Evolutionary conservation across 1,284 basidiomycete genomes (phyloP).

Genomic region (Malassezia psittaci): DNA sequence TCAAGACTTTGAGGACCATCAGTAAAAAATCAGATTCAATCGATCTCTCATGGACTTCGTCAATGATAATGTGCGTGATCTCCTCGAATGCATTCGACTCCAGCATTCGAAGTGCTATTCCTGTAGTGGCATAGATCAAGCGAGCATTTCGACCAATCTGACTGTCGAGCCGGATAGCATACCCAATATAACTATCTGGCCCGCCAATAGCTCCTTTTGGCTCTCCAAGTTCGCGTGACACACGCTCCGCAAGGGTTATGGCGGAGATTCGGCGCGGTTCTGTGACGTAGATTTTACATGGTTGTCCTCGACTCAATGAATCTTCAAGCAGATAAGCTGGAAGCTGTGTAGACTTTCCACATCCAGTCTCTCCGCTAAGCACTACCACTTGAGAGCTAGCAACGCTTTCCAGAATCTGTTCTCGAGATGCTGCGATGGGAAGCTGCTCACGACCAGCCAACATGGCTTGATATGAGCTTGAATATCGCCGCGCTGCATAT

Average conservation of each 20-base stretch:
- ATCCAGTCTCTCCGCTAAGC: conserved; percentile 93
- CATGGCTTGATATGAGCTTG: conserved; percentile 66
- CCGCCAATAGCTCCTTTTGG: conserved; percentile 69
- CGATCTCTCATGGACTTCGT: conserved; percentile 83
- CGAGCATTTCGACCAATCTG: conserved; percentile 51
- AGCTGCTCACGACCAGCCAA: conserved; percentile 65
- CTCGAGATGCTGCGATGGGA: conserved; percentile 77
- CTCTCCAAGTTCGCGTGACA: conserved; percentile 88
- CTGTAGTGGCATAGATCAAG: conserved; percentile 63
- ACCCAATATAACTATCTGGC: conserved; percentile 72
- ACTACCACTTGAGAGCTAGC: conserved; percentile 78
- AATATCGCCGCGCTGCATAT: not conserved
- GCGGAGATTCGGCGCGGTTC: conserved; percentile 95
- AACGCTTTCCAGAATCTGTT: conserved; percentile 64
- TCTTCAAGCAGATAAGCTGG: conserved; percentile 91
- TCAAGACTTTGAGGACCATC: conserved; percentile 82
- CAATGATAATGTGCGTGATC: conserved; percentile 81
- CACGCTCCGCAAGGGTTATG: conserved; percentile 89
- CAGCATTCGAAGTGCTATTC: conserved; percentile 92
- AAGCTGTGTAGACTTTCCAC: conserved; percentile 95
- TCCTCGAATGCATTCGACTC: conserved; percentile 85
- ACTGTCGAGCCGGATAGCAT: conserved; percentile 87
- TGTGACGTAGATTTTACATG: conserved; percentile 88
- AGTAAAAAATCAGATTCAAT: conserved; percentile 97
- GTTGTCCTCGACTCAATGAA: conserved; percentile 66